Evolutionary conservation across 495 filamentous ascomycete species (phyloP).

Genomic region (Immersiella caudata): DNA sequence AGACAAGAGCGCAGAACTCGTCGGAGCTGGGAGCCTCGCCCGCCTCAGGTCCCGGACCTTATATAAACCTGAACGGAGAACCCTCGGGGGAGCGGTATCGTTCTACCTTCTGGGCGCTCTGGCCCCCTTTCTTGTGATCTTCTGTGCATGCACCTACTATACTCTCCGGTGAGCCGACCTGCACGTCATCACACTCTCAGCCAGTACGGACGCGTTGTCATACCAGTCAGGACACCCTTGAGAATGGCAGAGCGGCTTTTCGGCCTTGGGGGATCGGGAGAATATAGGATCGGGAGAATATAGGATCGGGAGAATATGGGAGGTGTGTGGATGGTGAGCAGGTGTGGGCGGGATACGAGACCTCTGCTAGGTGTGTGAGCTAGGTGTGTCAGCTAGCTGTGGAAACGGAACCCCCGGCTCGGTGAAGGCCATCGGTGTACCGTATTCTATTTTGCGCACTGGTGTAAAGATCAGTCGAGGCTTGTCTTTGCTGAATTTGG

Average conservation of each 20-base stretch:
- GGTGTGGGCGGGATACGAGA: conserved; percentile 6
- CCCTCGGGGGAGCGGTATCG: background rate
- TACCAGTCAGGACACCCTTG: conserved; percentile 1
- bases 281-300: background rate
- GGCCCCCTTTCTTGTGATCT: conserved; percentile 7
- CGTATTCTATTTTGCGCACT: background rate
- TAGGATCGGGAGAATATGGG: background rate
- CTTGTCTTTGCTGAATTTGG: background rate
- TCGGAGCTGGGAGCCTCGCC: background rate
- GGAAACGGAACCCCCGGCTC: background rate
- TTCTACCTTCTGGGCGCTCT: conserved; percentile 7
- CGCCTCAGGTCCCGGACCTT: conserved; percentile 1
- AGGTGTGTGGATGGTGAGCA: conserved; percentile 5
- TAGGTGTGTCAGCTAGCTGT: conserved; percentile 7
- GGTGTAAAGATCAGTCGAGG: conserved; percentile 6
- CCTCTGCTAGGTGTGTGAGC: conserved; percentile 5
- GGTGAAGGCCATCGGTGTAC: background rate
- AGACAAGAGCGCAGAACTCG: conserved; percentile 7
- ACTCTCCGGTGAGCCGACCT: conserved; percentile 4
- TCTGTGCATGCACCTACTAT: conserved; percentile 1
- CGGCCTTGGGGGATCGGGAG: background rate
- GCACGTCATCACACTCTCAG: conserved; percentile 9
- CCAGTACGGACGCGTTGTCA: background rate
- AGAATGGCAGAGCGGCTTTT: background rate
- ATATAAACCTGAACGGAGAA: conserved; percentile 2